These are phyloP conservation scores for Mycena capillaripes DNA, from an alignment of 768 basidiomycete genomes.

Conservation along the genomic window DNA sequence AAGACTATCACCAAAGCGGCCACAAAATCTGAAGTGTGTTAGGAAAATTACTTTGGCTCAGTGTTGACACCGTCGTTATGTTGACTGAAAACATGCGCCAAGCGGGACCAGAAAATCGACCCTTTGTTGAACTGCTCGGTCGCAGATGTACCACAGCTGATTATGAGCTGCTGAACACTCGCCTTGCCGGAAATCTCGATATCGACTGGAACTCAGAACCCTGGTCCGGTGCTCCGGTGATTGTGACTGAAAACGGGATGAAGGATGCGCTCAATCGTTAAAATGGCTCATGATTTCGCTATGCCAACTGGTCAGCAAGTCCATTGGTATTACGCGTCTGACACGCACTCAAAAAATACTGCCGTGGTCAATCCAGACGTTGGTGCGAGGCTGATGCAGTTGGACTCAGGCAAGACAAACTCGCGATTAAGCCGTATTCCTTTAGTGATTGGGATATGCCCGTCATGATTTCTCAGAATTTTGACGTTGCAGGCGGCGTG, in stretches of 20 bases:
- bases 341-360: constrained; percentile 16
- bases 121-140: constrained; percentile 7
- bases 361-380: not conserved
- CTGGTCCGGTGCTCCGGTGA: constrained; percentile 39
- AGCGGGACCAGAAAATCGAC: constrained; percentile 1
- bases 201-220: not conserved
- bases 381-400: constrained; percentile 1
- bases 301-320: not conserved
- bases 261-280: constrained; percentile 45
- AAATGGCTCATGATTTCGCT: constrained; percentile 35
- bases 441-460: constrained; percentile 49
- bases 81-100: constrained; percentile 21
- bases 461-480: constrained; percentile 45
- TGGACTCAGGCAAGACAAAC: constrained; percentile 36
- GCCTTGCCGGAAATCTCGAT: not conserved
- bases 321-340: constrained; percentile 37
- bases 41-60: constrained; percentile 28
- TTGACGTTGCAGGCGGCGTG: constrained; percentile 41
- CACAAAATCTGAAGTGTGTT: not conserved
- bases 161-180: constrained; percentile 25
- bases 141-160: constrained; percentile 37
- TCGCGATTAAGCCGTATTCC: constrained; percentile 39
- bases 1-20: not conserved
- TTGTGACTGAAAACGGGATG: constrained; percentile 40
- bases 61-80: constrained; percentile 24